A percentile compares a stretch with the other conserved stretches of the same genome.
Evolutionary conservation across 139 green algal species (phyloP).

Genomic region (Trebouxia sp.): DNA sequence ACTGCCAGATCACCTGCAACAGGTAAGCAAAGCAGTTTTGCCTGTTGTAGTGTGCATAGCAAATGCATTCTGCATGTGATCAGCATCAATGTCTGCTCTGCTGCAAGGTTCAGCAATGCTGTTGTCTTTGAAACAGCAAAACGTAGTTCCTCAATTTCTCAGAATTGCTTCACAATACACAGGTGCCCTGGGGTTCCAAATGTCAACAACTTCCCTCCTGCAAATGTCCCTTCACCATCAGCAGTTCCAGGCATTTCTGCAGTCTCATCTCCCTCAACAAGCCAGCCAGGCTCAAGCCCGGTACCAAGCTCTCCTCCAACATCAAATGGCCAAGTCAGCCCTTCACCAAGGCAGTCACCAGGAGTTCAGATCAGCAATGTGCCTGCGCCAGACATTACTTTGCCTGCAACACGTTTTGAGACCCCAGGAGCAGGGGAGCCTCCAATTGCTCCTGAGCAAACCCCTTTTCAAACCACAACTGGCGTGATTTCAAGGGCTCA

Average conservation of each 20-base stretch:
- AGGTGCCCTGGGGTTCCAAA: not conserved
- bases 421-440: not conserved
- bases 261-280: not conserved
- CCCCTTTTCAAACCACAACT: not conserved
- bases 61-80: too few species aligned
- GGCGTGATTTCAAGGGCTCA: not conserved
- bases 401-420: not conserved
- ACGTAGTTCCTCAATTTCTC: not conserved
- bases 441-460: not conserved
- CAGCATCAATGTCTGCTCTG: not conserved
- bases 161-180: too few species aligned
- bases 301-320: too few species aligned
- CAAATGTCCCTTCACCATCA: too few species aligned
- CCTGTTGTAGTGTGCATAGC: too few species aligned
- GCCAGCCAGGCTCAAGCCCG: not conserved
- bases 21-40: too few species aligned
- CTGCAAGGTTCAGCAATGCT: too few species aligned
- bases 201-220: too few species aligned
- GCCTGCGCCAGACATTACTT: not conserved
- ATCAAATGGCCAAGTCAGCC: not conserved
- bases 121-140: not conserved
- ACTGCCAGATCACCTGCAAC: slow-evolving; percentile 11
- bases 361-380: not conserved
- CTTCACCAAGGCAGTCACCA: not conserved
- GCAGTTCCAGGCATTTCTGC: not conserved